phyloP scores from a whole-genome alignment of 305 asterid species.

The Solanum chacoense region DNA sequence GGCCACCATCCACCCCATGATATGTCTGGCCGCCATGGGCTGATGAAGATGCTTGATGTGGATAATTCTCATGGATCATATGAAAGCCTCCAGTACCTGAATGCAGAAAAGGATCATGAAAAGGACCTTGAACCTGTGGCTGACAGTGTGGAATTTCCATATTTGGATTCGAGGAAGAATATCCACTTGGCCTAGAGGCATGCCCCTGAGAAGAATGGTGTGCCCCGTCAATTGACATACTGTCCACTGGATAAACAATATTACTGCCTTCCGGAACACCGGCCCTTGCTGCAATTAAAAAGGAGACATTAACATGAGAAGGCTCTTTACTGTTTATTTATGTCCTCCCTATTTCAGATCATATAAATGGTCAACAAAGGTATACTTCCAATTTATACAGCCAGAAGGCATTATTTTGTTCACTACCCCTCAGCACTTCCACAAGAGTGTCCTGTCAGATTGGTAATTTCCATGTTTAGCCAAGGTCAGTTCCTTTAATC shows the following conservation, averaged over 20 bases:
- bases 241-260: conserved; percentile 37
- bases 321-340: neutral
- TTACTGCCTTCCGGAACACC: conserved; percentile 38
- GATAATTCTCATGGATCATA: conserved; percentile 25
- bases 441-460: neutral
- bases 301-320: neutral
- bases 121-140: conserved; percentile 34
- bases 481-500: neutral
- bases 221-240: conserved; percentile 28
- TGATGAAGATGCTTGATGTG: conserved; percentile 35
- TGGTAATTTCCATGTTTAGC: neutral
- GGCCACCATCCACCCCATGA: conserved; percentile 37
- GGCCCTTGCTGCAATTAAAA: conserved; percentile 33
- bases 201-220: conserved; percentile 46
- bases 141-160: conserved; percentile 42
- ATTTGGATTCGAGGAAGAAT: conserved; percentile 27
- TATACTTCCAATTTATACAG: neutral
- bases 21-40: conserved; percentile 28
- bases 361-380: neutral
- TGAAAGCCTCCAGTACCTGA: conserved; percentile 29
- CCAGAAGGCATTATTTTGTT: neutral
- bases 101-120: conserved; percentile 36
- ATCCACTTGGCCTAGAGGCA: conserved; percentile 35
- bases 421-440: neutral
- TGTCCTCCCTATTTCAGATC: neutral